Conservation (phyloP, 495 filamentous ascomycete species). For the Annulohypoxylon bovei region DNA sequence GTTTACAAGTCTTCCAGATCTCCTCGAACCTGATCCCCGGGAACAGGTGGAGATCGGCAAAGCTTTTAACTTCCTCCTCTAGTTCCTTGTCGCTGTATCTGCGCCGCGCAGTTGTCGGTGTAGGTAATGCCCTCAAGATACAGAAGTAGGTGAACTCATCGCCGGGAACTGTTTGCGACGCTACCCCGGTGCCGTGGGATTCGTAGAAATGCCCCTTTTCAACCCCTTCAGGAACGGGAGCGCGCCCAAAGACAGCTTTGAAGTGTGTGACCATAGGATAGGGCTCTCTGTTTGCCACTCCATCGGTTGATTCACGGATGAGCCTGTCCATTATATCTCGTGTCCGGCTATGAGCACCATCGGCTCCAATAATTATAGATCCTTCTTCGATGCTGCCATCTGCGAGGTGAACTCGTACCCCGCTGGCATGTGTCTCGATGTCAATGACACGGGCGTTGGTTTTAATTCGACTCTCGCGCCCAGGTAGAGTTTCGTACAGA, state of each 20-base stretch:
- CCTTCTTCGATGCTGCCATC: slow-evolving; percentile 55
- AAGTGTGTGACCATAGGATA: slow-evolving; percentile 5
- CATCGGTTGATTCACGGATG: background rate
- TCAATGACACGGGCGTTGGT: slow-evolving; percentile 39
- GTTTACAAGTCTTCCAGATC: background rate
- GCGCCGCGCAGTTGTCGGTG: background rate
- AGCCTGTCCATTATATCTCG: slow-evolving; percentile 52
- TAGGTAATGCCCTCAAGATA: background rate
- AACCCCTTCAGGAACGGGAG: background rate
- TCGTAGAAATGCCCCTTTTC: background rate
- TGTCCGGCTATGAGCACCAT: slow-evolving; percentile 59
- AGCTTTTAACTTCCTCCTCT: background rate
- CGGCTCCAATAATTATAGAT: slow-evolving; percentile 58
- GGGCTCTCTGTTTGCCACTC: background rate
- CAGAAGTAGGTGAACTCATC: background rate
- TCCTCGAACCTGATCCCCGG: background rate
- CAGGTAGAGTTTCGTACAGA: slow-evolving; percentile 48
- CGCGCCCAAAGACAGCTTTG: background rate
- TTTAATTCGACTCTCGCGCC: slow-evolving; percentile 42
- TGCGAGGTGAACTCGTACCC: slow-evolving; percentile 45
- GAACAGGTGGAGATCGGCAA: background rate
- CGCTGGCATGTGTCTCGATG: slow-evolving; percentile 40
- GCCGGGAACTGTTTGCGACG: background rate
- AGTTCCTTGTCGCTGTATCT: background rate
- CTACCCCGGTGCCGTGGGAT: background rate